Base-by-base conservation (phyloP, 768 basidiomycete species). In the Guyanaporus albipodus region DNA sequence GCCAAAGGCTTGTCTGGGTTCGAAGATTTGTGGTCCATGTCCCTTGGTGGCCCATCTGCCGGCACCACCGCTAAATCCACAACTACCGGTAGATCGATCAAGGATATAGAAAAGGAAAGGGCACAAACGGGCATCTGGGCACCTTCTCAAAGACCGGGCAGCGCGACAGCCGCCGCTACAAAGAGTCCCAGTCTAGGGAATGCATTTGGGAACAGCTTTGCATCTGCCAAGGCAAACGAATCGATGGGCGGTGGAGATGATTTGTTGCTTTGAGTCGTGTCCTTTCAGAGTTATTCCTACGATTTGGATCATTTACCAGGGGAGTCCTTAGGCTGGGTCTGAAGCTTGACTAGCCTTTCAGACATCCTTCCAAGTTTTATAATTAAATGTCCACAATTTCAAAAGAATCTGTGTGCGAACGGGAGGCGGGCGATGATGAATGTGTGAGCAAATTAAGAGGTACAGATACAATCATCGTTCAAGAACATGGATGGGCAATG, bases 61-160 rank as follows among this genome's bases (percentile, higher is more conserved):
- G 56, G 44, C 27, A 50, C 73, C 31, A 14, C 49, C 4, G 38
- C 29, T 8, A 75, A 77, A 38, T 61, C 77, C 3, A 61, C 67
- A 17, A 61, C 62, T 2, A 56, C 61, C 32, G 73, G 73, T 31
- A 91, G 92, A 74, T 87, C 85, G 35, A 94, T 95, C 60, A 87
- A 87, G 67, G 92, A 91, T 59, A 63, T 96, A 53, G 87, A 91
- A 70, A 83, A 80, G 69, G 92, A 95, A 71, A 92, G 93, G 72
- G 77, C 83, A 3, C 78, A 77, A 61, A 82, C 84, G 18, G 80
- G 79, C 9, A 77, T 96, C 27, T 96, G 93, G 93, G 89, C 57
- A 0, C 57, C 63, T 1, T 50, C 63, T 14, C 65, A 63, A 40
- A 66, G 51, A 36, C 51, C 60, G n/a, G 46, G 53, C 11, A 38